Percentiles rank a stretch among this genome's conserved stretches.
Evolutionary conservation across 148 eudicot genomes (phyloP).

Genomic region (Beta vulgaris): DNA sequence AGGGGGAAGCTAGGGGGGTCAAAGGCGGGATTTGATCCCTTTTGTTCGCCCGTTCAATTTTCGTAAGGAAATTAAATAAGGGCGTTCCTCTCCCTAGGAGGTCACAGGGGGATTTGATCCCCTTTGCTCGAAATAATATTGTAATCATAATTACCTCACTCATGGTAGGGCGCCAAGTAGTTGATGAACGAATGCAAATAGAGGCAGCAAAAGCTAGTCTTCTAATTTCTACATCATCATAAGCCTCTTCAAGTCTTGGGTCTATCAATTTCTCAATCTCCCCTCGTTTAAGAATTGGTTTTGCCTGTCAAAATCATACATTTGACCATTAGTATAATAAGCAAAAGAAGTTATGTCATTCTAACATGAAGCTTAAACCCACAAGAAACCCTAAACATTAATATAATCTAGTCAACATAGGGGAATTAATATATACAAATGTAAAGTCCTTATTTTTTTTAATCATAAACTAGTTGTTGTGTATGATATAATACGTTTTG

Average conservation of each 20-base stretch:
- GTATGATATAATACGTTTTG: no score
- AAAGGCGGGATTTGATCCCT: no score
- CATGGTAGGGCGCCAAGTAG: constrained; percentile 91
- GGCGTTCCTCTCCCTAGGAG: no score
- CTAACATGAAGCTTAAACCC: constrained; percentile 17
- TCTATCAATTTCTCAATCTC: constrained; percentile 59
- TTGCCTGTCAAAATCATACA: constrained; percentile 55
- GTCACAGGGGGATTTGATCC: no score
- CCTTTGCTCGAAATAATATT: no score
- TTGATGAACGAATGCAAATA: constrained; percentile 70
- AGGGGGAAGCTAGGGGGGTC: no score
- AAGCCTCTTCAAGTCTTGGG: constrained; percentile 60
- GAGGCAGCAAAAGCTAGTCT: constrained; percentile 69
- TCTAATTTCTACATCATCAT: constrained; percentile 41
- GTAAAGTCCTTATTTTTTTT: no score
- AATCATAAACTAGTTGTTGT: no score
- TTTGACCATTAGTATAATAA: constrained; percentile 15
- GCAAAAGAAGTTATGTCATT: not conserved
- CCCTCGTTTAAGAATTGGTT: constrained; percentile 63
- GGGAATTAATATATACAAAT: not conserved
- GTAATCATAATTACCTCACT: constrained; percentile 49
- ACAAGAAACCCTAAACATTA: constrained; percentile 21
- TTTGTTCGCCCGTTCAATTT: no score
- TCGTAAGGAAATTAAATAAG: no score
- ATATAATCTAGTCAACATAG: not conserved